Evolutionary conservation across 139 green algal species (phyloP), one percentile per base, ranked within the genome.

Genomic region (Yamagishiella unicocca): DNA sequence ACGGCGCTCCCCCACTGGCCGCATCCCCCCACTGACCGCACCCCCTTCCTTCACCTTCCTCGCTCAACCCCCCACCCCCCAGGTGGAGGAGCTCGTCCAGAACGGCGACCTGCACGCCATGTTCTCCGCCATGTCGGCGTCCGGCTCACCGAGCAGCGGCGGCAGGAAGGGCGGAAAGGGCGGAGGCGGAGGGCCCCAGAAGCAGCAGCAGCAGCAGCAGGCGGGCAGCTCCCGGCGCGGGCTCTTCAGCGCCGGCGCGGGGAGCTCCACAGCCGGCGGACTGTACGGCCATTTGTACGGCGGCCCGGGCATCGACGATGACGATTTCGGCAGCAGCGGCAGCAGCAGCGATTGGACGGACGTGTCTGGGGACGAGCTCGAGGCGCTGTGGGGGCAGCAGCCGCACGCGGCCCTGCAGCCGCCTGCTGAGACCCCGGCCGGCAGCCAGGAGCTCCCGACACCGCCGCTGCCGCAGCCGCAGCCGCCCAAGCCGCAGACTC

Each of bases 11-110:
- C 8, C 7, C 67, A 35, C 67, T 29, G 29, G 42, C 25, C 66
- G 38, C 1, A 25, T 58, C 50, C 17, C 17, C 50, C 50, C 50
- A 58, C 50, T 25, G 17, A 25, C 50, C 50, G 12, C 17, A 58
- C 50, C 14, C 50, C 50, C 50, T 58, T 58, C 14, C 17, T 25
- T 22, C 58, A 29, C 29, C 58, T 68, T 42, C 64, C 64, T 42
- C 7, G 40, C n/a, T 7, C 29, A 40, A 72, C 64, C 64, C 5
- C 5, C n/a, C n/a, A n/a, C 64, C 4, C 35, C 2, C 4, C 80
- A 86, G 80, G 33, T 86, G 0, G 82, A 91, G 79, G 70, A 75
- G 58, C 38, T 86, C 4, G 70, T 86, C 4, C 80, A 86, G 35
- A 77, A 5, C 42, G 80, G 80, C 31, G 64, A 86, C 45, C 62